Evolutionary conservation across 805 yeast genomes (phyloP).

Genomic region (Kluyveromyces starmeri): DNA sequence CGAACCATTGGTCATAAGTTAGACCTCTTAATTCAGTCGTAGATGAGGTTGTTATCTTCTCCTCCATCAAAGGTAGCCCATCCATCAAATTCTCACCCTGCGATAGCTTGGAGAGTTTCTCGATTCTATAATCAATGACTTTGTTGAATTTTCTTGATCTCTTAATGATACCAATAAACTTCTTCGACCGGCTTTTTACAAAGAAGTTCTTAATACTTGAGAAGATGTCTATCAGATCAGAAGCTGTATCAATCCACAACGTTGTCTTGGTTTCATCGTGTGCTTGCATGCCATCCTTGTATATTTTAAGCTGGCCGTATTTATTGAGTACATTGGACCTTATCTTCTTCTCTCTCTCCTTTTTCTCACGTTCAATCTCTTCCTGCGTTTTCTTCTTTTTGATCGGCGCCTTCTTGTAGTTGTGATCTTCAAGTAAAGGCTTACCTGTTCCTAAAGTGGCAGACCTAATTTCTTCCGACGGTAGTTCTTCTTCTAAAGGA

Average conservation of each 20-base stretch:
- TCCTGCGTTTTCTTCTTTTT: conserved; percentile 27
- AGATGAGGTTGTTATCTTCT: conserved; percentile 38
- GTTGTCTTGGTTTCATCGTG: conserved; percentile 54
- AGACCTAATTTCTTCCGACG: conserved; percentile 12
- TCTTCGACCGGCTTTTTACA: conserved; percentile 62
- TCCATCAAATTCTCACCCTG: conserved; percentile 41
- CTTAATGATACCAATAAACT: conserved; percentile 57
- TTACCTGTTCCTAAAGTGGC: conserved; percentile 16
- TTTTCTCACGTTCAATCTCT: conserved; percentile 36
- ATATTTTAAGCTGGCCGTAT: conserved; percentile 44
- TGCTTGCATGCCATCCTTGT: conserved; percentile 38
- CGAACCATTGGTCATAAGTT: conserved; percentile 75
- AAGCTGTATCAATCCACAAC: conserved; percentile 78
- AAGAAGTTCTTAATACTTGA: conserved; percentile 70
- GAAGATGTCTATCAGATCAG: conserved; percentile 77
- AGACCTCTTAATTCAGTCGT: conserved; percentile 64
- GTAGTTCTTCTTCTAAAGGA: conserved; percentile 6
- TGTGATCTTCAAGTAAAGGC: conserved; percentile 26
- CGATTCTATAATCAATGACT: conserved; percentile 65
- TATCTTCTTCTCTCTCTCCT: conserved; percentile 49
- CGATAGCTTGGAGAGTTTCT: conserved; percentile 55
- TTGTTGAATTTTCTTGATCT: conserved; percentile 53
- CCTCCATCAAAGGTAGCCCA: conserved; percentile 31
- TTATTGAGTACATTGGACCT: conserved; percentile 48
- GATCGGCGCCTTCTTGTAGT: conserved; percentile 19